Percentiles rank a stretch among this genome's conserved stretches.
Conservation (phyloP, 257 asterid genomes). For the Solanum acaule region DNA sequence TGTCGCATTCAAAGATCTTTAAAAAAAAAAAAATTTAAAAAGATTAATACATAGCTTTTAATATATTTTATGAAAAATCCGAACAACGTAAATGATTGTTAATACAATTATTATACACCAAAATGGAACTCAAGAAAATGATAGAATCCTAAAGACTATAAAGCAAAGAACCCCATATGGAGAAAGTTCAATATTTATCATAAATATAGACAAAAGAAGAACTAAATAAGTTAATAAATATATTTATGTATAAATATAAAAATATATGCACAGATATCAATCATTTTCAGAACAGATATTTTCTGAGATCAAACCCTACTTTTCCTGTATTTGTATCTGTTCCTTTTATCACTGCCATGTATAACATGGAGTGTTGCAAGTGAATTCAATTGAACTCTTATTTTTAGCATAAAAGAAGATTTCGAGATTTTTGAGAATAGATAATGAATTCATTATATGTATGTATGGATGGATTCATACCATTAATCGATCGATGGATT, state of each 20-base stretch:
- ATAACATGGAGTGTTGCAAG: not conserved
- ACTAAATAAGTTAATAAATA: not conserved
- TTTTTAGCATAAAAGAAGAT: not conserved
- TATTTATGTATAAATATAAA: not conserved
- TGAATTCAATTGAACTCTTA: not conserved
- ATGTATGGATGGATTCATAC: not conserved
- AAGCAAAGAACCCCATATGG: not conserved
- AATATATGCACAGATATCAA: slow-evolving; percentile 14
- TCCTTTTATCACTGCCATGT: slow-evolving; percentile 3
- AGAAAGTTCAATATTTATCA: slow-evolving; percentile 11
- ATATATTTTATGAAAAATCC: no score
- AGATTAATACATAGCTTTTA: no score
- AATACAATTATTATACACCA: not conserved
- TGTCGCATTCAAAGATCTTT: not conserved
- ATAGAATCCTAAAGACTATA: not conserved
- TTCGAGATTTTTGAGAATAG: not conserved
- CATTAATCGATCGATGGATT: not conserved
- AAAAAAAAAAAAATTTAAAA: rapidly evolving
- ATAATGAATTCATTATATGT: not conserved
- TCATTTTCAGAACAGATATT: slow-evolving; percentile 32
- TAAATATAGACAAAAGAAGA: not conserved
- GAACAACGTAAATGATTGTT: not conserved
- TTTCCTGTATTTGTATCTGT: not conserved
- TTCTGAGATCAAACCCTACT: slow-evolving; percentile 15
- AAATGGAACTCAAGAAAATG: not conserved